phyloP scores from a whole-genome alignment of 2,329 filamentous ascomycete species.

The Aureobasidium sp. region DNA sequence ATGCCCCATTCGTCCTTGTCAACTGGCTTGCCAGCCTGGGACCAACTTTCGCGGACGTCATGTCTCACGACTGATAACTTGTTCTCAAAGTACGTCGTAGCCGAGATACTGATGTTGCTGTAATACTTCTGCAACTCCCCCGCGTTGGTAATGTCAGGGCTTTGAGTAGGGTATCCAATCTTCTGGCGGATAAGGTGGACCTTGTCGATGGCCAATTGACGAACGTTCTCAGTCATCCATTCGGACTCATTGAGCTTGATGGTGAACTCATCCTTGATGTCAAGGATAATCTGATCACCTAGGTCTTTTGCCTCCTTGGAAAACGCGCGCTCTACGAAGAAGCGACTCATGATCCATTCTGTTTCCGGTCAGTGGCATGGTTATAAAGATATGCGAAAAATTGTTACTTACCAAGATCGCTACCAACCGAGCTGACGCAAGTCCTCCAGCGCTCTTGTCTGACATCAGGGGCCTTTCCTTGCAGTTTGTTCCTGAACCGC shows the following conservation, averaged over 20 bases:
- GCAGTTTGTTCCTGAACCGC: slow-evolving; percentile 54
- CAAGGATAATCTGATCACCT: slow-evolving; percentile 61
- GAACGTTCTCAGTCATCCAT: slow-evolving; percentile 60
- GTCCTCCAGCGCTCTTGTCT: slow-evolving; percentile 59
- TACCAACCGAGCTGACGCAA: slow-evolving; percentile 53
- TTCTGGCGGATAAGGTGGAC: slow-evolving; percentile 61
- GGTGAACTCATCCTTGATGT: slow-evolving; percentile 61
- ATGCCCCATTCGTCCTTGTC: slow-evolving; percentile 55
- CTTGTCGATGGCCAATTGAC: slow-evolving; percentile 55
- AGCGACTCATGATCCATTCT: slow-evolving; percentile 60
- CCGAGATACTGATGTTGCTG: slow-evolving; percentile 43
- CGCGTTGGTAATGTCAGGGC: slow-evolving; percentile 44
- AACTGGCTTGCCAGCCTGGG: slow-evolving; percentile 51
- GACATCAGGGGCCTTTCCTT: slow-evolving; percentile 53
- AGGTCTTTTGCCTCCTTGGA: slow-evolving; percentile 58
- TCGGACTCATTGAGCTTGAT: slow-evolving; percentile 51
- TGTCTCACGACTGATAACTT: slow-evolving; percentile 45
- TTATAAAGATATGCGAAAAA: too few relatives aligned
- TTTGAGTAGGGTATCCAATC: slow-evolving; percentile 57
- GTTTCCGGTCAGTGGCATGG: not conserved
- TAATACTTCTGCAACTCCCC: slow-evolving; percentile 52
- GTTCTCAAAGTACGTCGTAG: slow-evolving; percentile 52
- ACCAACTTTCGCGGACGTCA: slow-evolving; percentile 46
- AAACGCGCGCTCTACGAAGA: slow-evolving; percentile 64
- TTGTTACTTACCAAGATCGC: slow-evolving; percentile 39